Conservation (phyloP, 2,329 filamentous ascomycete species). For the Aureobasidium melanogenum region DNA sequence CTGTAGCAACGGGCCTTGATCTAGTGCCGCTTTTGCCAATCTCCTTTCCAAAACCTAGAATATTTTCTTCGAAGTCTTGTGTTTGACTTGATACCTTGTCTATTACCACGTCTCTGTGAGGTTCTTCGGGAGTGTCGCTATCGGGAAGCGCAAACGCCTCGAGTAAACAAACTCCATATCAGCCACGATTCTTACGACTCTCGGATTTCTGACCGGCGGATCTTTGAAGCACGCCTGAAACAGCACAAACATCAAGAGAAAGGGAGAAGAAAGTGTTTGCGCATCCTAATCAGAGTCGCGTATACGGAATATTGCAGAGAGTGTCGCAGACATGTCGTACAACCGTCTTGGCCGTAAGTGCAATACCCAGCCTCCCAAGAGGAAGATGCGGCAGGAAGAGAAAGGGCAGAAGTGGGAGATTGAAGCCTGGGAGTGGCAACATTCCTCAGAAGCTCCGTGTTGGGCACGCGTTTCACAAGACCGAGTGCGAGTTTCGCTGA, state of each 20-base stretch:
- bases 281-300: neutral
- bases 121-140: neutral
- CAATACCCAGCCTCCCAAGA: neutral
- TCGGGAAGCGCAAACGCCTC: conserved; percentile 5
- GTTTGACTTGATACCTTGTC: neutral
- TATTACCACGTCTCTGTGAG: neutral
- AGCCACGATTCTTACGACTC: neutral
- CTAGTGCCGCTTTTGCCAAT: conserved; percentile 4
- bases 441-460: neutral
- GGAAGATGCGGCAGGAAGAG: neutral
- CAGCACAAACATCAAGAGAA: neutral
- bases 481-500: conserved; percentile 4
- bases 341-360: conserved; percentile 55
- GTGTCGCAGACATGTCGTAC: conserved; percentile 51
- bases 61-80: neutral
- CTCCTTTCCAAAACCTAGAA: conserved; percentile 6
- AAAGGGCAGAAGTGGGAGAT: neutral
- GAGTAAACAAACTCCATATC: conserved; percentile 6
- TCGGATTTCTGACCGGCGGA: neutral
- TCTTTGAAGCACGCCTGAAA: neutral
- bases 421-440: neutral
- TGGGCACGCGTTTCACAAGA: neutral
- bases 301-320: neutral
- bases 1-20: conserved; percentile 9
- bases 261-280: neutral